Base-by-base conservation (phyloP, 2,329 filamentous ascomycete genomes). In the Scedosporium apiospermum region DNA sequence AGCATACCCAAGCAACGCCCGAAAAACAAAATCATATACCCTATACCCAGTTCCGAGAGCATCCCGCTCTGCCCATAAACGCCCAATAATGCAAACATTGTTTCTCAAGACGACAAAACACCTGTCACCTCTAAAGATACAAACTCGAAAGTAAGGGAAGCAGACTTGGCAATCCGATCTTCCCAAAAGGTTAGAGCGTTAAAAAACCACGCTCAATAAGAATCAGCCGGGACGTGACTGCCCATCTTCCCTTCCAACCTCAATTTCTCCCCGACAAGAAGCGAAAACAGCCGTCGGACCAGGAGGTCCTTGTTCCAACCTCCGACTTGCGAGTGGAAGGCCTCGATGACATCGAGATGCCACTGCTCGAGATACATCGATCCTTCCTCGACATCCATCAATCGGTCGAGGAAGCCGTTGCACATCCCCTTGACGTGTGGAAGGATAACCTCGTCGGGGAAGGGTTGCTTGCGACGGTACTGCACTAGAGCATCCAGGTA, bases 331-430 rank as follows among this genome's bases (percentile, higher is more conserved):
- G 68, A 68, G 63, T 71, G 72, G 67, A 85, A 86, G 3, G 78
- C 82, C 63, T 84, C 79, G 26, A 85, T 76, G 62, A 84, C 77
- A 64, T 86, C 82, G 18, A 85, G 70, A 64, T 86, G 83, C 82
- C 82, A 85, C 63, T 74, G 69, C 70, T 84, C 77, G 18, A 86
- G 72, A 23, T 73, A 65, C 72, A 86, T 73, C 4, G 71, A 70
- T 68, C 78, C 74, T 57, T 76, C 79, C 42, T 79, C 76, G 30
- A 78, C 77, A 26, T 70, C 69, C 63, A 85, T 78, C 27, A 73
- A 75, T 68, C 79, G 81, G 63, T 82, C 81, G 2, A 83, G 72
- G 38, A 81, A 75, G 51, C 70, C 68, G 51, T 71, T 69, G 1
- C 64, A 63, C 70, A 72, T 21, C 64, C 59, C 51, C 21, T 27